Base-by-base conservation (phyloP, 2,329 filamentous ascomycete genomes). In the Hypomyces rosellus region DNA sequence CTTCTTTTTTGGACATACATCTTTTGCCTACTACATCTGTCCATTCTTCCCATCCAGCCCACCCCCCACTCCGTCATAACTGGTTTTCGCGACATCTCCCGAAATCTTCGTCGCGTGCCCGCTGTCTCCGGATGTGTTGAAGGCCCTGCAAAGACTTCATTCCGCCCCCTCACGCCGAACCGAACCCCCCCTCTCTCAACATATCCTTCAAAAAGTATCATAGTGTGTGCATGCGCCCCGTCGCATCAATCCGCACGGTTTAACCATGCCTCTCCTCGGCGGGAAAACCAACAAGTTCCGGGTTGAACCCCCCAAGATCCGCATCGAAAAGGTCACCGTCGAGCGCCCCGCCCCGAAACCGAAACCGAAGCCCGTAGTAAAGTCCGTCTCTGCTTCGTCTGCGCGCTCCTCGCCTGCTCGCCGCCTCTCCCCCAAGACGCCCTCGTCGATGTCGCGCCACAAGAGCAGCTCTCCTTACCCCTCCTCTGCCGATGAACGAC, bases 281-380 rank as follows among this genome's bases (percentile, higher is more conserved):
- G 65, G 64, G 48, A 73, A 73, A 54, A 64, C 63, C 52, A 70
- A 69, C 55, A 80, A 77, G 61, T 73, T 77, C 66, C 78, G 78
- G 65, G 66, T 72, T 56, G 72, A 75, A 54, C 69, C 72, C 48
- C 72, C 74, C 50, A 72, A 70, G 53, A 72, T 79, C 58, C 73
- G 75, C 53, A 74, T 77, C 59, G 75, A 80, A 61, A 75, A 74
- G 56, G 74, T 79, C 51, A 65, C 71, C 48, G 68, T 78, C 59
- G 70, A 70, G 53, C 60, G 61, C 43, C 59, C 66, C 44, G 54
- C 62, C 4, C 62, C 66, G 14, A 66, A 69, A 42, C 68, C 68
- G 8, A 68, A 66, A 43, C 64, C 67, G 7, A 71, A 67, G 56
- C 55, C 60, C 37, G 57, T 63, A 45, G 59, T 66, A 47, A 56